Base-by-base conservation (phyloP, 305 asterid species). In the Fraxinus albicans region DNA sequence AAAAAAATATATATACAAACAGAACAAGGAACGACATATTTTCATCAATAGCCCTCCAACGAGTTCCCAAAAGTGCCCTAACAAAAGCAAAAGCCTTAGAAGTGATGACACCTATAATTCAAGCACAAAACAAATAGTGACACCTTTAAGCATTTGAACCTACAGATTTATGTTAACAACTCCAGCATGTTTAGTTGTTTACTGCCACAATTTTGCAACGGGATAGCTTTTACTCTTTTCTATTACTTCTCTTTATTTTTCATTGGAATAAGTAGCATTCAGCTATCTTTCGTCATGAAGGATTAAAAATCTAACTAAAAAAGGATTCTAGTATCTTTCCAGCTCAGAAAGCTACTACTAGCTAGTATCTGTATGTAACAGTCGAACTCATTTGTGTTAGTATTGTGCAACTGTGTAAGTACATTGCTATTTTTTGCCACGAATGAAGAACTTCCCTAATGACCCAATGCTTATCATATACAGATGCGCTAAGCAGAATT, bases 401-500 rank as follows among this genome's bases (percentile, higher is more conserved):
- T 69, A 69, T 27, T 25, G n/a, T 69, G 75, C 75, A 69, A 8
- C 19, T 12, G 27, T 25, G 73, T 4, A 25, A 23, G 17, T 23
- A 70, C 76, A 70, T 70, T 9, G 38, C 9, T 13, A 27, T 29
- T 63, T 63, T 63, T 23, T 21, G 31, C 73, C 73, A 33, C 77
- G 72, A 84, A 69, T 47, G 19, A 23, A 12, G 2, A 69, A 17
- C 10, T 21, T 75, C 40, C 50, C 25, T 15, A 78, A 60, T 12
- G 17, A 42, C 76, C 70, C 47, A 27, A 42, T 19, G 40, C 15
- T 47, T 73, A 27, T 31, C 67, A 83, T 84, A 27, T 72, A 13
- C 42, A 74, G 79, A 82, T 74, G 65, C 73, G 42, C 35, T 50
- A 78, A 50, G 69, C n/a, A 53, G 35, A 34, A 78, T 9, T 42